Base-by-base conservation (phyloP, 2,329 filamentous ascomycete species). In the Escovopsis sp. region DNA sequence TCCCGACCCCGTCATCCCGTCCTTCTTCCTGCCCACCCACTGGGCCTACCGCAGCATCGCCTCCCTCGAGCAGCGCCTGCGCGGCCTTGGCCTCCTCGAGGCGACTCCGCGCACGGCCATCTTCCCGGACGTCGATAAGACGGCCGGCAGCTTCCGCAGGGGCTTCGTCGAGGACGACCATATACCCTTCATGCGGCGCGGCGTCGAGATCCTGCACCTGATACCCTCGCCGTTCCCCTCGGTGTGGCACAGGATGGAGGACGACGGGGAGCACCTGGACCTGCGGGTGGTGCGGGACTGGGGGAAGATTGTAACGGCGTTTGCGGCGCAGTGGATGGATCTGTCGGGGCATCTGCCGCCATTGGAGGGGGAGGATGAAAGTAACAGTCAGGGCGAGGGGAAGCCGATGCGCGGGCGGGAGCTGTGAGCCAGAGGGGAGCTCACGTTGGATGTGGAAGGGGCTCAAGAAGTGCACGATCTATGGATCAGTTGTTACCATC, bases 291-390 rank as follows among this genome's bases (percentile, higher is more conserved):
- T 87, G 26, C 71, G 81, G 47, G 90, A 98, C 55, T 98, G 90
- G 90, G 74, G 80, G 14, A 76, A 72, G 53, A 77, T 98, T 33
- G 65, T 88, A 6, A 79, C 81, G 1, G 87, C 76, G 0, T 98
- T 96, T 60, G 71, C 76, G 25, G 78, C 82, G 0, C 88, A 96
- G 58, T 96, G 87, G 86, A 73, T 96, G 72, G 87, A 93, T 45
- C 57, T 96, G 41, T 58, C 58, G 16, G 50, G 51, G 5, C 50
- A 53, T 28, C 48, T 63, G 42, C 49, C 57, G 10, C 52, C 19
- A 9, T 9, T 23, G 5, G 19, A 5, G 19, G 5, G 5, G 19
- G 19, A 23, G 19, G 5, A 5, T 23, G 19, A 5, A 9, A 23
- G 19, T 23, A 9, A 5, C 5, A 23, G 19, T 23, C 5, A 23